Percentiles rank a stretch among this genome's conserved stretches.
Evolutionary conservation across 257 asterid species (phyloP).

Genomic region (Knoxia roxburghii): DNA sequence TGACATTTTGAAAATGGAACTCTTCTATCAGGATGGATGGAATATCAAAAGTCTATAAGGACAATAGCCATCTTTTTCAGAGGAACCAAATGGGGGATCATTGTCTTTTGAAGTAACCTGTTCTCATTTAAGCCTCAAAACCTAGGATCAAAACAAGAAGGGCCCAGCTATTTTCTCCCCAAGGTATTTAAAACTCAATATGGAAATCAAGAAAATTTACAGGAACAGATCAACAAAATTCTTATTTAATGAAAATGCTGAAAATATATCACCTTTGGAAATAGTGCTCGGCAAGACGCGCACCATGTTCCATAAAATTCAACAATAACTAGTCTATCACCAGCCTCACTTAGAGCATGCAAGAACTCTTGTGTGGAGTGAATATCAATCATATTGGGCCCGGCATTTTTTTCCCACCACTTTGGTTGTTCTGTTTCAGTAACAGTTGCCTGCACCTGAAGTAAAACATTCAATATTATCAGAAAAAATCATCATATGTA

Average conservation of each 20-base stretch:
- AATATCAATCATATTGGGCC: constrained; percentile 85
- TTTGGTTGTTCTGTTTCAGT: constrained; percentile 66
- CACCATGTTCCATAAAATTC: constrained; percentile 94
- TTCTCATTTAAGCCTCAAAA: neutral
- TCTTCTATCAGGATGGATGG: too few relatives aligned
- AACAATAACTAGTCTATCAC: constrained; percentile 75
- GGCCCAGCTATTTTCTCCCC: too few relatives aligned
- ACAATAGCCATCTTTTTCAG: too few relatives aligned
- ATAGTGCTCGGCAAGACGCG: constrained; percentile 87
- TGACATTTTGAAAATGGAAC: too few relatives aligned
- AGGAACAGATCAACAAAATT: neutral
- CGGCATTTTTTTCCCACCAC: constrained; percentile 91
- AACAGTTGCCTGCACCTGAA: constrained; percentile 52
- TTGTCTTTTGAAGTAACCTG: neutral
- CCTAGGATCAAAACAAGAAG: neutral
- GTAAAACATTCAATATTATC: neutral
- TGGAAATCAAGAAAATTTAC: neutral
- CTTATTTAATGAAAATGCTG: neutral
- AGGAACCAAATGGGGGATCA: neutral
- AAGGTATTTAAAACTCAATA: neutral
- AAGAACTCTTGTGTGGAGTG: constrained; percentile 78
- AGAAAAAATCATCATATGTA: neutral
- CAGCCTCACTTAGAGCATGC: constrained; percentile 70
- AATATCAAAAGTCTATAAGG: too few relatives aligned
- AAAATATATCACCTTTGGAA: constrained; percentile 57